Percentiles rank a stretch among this genome's conserved stretches.
phyloP scores from a whole-genome alignment of 2,329 filamentous ascomycete genomes.

The Onygenales sp. region DNA sequence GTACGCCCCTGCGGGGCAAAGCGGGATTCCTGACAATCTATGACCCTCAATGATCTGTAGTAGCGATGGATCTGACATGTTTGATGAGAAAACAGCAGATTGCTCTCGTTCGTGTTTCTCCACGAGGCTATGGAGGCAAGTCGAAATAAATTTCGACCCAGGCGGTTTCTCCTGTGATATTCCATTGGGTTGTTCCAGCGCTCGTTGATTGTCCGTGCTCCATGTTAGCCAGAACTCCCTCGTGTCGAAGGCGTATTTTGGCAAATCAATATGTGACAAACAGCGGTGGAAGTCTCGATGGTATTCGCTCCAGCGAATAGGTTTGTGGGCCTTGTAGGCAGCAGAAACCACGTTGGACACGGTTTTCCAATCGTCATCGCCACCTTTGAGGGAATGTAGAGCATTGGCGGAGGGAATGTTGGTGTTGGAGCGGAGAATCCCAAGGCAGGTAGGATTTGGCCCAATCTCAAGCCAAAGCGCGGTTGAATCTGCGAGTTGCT shows the following conservation, averaged over 20 bases:
- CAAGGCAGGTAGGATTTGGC: constrained; percentile 59
- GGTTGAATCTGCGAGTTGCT: constrained; percentile 52
- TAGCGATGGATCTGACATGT: background rate
- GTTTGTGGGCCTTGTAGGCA: constrained; percentile 52
- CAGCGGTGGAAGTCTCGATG: constrained; percentile 51
- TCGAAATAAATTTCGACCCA: background rate
- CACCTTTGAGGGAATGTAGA: constrained; percentile 52
- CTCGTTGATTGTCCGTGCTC: background rate
- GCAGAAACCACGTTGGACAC: constrained; percentile 48
- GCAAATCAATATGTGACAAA: constrained; percentile 52
- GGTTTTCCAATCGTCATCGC: constrained; percentile 56
- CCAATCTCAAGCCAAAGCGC: constrained; percentile 65
- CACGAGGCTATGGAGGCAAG: background rate
- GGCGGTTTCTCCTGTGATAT: background rate
- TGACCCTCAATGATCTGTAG: too few relatives aligned
- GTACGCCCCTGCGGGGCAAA: too few relatives aligned
- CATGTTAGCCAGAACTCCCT: constrained; percentile 65
- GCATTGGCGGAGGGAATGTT: constrained; percentile 46
- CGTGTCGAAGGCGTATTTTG: constrained; percentile 58
- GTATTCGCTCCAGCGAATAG: constrained; percentile 62
- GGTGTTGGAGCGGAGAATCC: constrained; percentile 58
- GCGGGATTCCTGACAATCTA: too few relatives aligned
- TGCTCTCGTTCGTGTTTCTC: background rate
- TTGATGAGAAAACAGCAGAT: background rate
- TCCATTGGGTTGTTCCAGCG: background rate